These are phyloP conservation scores for Naematelia encephala DNA, from an alignment of 768 basidiomycete species.

Conservation along the genomic window DNA sequence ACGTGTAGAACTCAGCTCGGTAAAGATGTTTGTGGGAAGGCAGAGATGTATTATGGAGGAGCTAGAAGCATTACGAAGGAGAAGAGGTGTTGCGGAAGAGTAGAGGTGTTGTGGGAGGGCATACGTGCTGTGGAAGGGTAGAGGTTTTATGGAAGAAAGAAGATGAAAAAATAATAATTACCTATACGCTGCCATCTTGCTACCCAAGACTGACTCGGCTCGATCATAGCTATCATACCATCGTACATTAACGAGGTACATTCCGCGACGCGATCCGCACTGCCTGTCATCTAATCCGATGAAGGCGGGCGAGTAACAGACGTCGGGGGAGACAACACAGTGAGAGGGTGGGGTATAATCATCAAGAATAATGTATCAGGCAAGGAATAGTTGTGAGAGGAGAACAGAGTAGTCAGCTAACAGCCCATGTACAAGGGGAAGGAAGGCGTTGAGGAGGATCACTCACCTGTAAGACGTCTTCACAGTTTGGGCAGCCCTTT, in stretches of 20 bases:
- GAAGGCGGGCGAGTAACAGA: too few species aligned
- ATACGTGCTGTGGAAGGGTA: background rate
- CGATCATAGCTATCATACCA: conserved; percentile 80
- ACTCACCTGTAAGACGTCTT: conserved; percentile 84
- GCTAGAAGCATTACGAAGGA: background rate
- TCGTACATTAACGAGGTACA: conserved; percentile 94
- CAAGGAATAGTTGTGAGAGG: too few species aligned
- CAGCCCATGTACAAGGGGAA: too few species aligned
- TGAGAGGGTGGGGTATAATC: too few species aligned
- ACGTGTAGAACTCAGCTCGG: conserved; percentile 6
- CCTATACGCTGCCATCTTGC: conserved; percentile 93
- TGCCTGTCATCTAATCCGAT: conserved; percentile 85
- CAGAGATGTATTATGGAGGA: too few species aligned
- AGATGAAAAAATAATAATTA: conserved; percentile 52
- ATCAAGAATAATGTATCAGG: too few species aligned
- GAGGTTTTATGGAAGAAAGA: background rate
- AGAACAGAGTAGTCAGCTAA: too few species aligned
- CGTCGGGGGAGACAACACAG: too few species aligned
- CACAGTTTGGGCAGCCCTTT: conserved; percentile 93
- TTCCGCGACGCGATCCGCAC: conserved; percentile 70
- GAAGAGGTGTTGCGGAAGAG: background rate
- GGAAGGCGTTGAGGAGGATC: too few species aligned
- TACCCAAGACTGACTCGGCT: conserved; percentile 89
- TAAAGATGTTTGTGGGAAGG: too few species aligned
- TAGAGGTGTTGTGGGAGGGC: background rate